Evolutionary conservation across 352 stramenopile species (phyloP).

Genomic region (Pythium vanterpoolii): DNA sequence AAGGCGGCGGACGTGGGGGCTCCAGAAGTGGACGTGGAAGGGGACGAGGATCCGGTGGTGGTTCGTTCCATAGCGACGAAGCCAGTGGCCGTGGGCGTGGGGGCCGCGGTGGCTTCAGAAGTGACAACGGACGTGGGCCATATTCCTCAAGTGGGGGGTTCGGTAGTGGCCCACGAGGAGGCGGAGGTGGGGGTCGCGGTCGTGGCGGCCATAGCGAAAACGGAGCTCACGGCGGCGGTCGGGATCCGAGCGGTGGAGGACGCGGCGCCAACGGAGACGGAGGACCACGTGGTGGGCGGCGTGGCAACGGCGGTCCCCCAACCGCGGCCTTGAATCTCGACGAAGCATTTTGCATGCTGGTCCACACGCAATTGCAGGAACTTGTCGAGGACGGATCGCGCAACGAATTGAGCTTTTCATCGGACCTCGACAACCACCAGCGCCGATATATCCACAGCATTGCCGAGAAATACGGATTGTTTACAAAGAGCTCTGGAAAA

Average conservation of each 20-base stretch:
- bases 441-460: slow-evolving; percentile 78
- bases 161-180: neutral
- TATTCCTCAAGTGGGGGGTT: slow-evolving; percentile 2
- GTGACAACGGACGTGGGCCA: neutral
- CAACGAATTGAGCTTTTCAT: slow-evolving; percentile 66
- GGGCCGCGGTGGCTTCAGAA: slow-evolving; percentile 8
- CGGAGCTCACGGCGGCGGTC: neutral
- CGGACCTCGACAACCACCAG: slow-evolving; percentile 70
- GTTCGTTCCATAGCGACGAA: neutral
- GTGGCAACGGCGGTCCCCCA: slow-evolving; percentile 12
- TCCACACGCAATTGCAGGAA: slow-evolving; percentile 53
- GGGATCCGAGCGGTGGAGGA: slow-evolving; percentile 10
- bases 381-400: slow-evolving; percentile 58
- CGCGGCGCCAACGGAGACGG: neutral
- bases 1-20: neutral
- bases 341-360: slow-evolving; percentile 70
- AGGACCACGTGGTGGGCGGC: slow-evolving; percentile 1
- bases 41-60: neutral
- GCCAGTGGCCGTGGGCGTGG: neutral
- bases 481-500: slow-evolving; percentile 82
- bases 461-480: slow-evolving; percentile 76
- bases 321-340: slow-evolving; percentile 37
- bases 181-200: slow-evolving; percentile 2
- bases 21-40: neutral
- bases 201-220: slow-evolving; percentile 13